Conservation (phyloP, 1,284 basidiomycete genomes). For the Sanghuangporus sanghuang region DNA sequence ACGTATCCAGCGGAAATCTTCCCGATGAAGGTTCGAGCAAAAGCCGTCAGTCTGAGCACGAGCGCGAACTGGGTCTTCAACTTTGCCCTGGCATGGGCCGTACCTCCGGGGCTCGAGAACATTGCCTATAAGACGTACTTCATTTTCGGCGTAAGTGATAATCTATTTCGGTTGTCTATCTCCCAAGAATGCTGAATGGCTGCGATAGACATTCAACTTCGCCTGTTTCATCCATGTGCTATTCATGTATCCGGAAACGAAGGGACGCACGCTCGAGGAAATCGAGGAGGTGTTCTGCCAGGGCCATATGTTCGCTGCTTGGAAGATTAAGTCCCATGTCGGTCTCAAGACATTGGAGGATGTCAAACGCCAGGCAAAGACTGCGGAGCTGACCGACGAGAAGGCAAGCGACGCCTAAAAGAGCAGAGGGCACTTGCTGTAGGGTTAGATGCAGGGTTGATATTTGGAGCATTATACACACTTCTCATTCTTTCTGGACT, state of each 20-base stretch:
- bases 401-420: constrained; percentile 12
- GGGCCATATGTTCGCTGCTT: constrained; percentile 66
- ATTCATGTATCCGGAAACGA: constrained; percentile 75
- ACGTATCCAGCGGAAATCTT: constrained; percentile 63
- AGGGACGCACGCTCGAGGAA: constrained; percentile 67
- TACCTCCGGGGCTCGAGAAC: constrained; percentile 46
- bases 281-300: constrained; percentile 70
- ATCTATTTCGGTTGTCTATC: neutral
- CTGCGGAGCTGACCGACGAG: constrained; percentile 8
- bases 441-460: neutral
- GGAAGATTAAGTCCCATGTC: constrained; percentile 57
- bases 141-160: constrained; percentile 48
- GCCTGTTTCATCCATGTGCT: constrained; percentile 62
- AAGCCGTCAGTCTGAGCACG: constrained; percentile 12
- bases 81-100: constrained; percentile 64
- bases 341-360: constrained; percentile 57
- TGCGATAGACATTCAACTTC: constrained; percentile 57
- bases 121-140: constrained; percentile 52
- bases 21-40: constrained; percentile 34
- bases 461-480: too few relatives aligned
- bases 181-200: neutral
- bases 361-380: constrained; percentile 21
- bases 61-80: constrained; percentile 70
- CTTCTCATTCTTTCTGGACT: too few relatives aligned
- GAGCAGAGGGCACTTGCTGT: neutral